Percentiles rank a stretch among this genome's conserved stretches.
These are phyloP conservation scores for Aspergillus novoparasiticus DNA, from an alignment of 2,329 filamentous ascomycete species.

Conservation along the genomic window DNA sequence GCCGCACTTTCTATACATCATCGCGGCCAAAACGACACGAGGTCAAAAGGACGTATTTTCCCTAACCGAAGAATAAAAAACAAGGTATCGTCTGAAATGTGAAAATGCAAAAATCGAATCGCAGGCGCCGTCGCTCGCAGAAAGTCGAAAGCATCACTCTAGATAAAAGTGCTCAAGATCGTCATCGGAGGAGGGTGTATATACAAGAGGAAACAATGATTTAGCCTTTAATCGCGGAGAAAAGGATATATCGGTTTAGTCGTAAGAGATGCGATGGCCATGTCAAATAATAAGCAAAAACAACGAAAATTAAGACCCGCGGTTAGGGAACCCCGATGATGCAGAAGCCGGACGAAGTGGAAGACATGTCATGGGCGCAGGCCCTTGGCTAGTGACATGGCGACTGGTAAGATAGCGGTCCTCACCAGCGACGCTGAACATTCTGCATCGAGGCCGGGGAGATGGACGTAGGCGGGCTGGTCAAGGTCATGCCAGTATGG, in stretches of 20 bases:
- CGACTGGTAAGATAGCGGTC: constrained; percentile 24
- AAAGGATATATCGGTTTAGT: constrained; percentile 28
- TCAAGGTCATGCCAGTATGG: constrained; percentile 81
- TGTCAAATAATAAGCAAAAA: constrained; percentile 34
- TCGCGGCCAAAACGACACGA: constrained; percentile 35
- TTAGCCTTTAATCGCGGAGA: constrained; percentile 30
- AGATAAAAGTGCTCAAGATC: constrained; percentile 36
- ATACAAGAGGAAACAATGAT: constrained; percentile 34
- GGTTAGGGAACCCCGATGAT: constrained; percentile 40
- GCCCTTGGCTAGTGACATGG: constrained; percentile 25
- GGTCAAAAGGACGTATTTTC: constrained; percentile 34
- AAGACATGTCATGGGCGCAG: constrained; percentile 34
- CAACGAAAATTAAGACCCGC: constrained; percentile 38
- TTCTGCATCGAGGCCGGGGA: constrained; percentile 66
- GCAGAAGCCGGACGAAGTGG: constrained; percentile 37
- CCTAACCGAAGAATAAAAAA: constrained; percentile 39
- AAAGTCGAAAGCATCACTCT: constrained; percentile 41
- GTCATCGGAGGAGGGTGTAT: constrained; percentile 39
- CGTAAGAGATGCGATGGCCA: constrained; percentile 30
- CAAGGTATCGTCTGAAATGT: constrained; percentile 37
- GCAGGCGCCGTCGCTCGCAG: constrained; percentile 47
- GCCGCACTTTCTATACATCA: constrained; percentile 45
- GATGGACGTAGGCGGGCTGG: constrained; percentile 79
- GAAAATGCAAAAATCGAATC: constrained; percentile 41
- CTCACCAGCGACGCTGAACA: constrained; percentile 46